Percentiles rank a stretch among this genome's conserved stretches.
Evolutionary conservation across 2,329 filamentous ascomycete species (phyloP).

Genomic region (Colletotrichum sp.): DNA sequence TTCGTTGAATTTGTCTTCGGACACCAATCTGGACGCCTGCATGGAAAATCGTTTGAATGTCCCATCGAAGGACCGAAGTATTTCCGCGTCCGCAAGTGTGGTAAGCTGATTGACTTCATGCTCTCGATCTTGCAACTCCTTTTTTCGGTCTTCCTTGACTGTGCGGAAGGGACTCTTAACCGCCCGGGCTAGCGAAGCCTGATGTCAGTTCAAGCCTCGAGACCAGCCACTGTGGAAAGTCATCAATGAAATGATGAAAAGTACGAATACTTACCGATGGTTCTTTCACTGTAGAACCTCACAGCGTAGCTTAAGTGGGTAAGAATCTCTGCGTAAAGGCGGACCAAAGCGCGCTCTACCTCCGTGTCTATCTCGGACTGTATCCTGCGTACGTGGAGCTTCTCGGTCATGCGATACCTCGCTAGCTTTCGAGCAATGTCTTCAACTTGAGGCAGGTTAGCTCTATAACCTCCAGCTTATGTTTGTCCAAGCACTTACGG

Average conservation of each 20-base stretch:
- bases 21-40: not conserved
- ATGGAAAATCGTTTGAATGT: not conserved
- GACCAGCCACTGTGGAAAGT: no score
- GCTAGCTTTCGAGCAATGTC: not conserved
- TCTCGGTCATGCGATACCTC: not conserved
- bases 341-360: not conserved
- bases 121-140: not conserved
- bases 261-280: not conserved
- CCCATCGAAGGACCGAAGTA: accelerated
- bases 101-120: not conserved
- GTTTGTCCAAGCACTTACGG: not conserved
- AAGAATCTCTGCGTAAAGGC: not conserved
- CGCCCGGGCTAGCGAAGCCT: not conserved
- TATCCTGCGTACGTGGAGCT: not conserved
- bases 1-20: not conserved
- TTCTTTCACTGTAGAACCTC: not conserved
- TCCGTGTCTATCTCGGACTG: not conserved
- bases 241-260: no score
- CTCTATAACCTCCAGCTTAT: no score
- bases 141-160: not conserved
- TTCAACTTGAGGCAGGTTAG: not conserved
- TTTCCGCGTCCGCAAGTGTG: not conserved
- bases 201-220: no score
- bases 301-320: not conserved
- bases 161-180: not conserved